Percentiles rank a stretch among this genome's conserved stretches.
Evolutionary conservation across 257 asterid species (phyloP).

Genomic region (Scutellaria galericulata): DNA sequence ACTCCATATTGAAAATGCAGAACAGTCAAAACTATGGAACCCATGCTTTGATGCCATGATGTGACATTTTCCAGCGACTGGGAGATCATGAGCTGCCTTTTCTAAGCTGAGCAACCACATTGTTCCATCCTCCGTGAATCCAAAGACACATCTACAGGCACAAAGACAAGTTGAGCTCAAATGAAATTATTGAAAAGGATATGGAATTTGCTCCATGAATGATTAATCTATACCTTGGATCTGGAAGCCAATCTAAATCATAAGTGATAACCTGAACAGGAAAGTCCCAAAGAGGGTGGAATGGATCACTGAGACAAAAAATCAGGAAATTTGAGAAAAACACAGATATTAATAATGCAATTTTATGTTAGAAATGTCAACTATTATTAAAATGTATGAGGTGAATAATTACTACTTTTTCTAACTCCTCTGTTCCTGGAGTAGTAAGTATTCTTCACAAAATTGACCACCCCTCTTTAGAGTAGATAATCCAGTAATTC

Average conservation of each 20-base stretch:
- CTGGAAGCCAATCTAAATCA: constrained; percentile 79
- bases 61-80: constrained; percentile 62
- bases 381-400: not conserved
- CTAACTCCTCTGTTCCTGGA: not conserved
- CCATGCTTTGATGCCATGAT: constrained; percentile 53
- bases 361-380: not conserved
- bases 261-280: constrained; percentile 55
- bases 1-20: constrained; percentile 77
- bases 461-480: too few relatives aligned
- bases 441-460: too few relatives aligned
- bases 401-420: not conserved
- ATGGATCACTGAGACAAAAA: constrained; percentile 79
- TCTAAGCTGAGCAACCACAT: constrained; percentile 69
- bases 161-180: constrained; percentile 29
- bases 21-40: constrained; percentile 62
- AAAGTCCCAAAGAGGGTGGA: constrained; percentile 79
- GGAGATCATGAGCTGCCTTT: constrained; percentile 63
- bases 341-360: constrained; percentile 20
- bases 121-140: constrained; percentile 78
- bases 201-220: constrained; percentile 12
- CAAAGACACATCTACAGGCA: constrained; percentile 65
- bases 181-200: constrained; percentile 27
- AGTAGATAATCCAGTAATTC: too few relatives aligned
- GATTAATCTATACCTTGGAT: constrained; percentile 68
- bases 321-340: constrained; percentile 32